These are phyloP conservation scores for Paramecium biaurelia DNA, from an alignment of 73 alveolate species.

Conservation along the genomic window DNA sequence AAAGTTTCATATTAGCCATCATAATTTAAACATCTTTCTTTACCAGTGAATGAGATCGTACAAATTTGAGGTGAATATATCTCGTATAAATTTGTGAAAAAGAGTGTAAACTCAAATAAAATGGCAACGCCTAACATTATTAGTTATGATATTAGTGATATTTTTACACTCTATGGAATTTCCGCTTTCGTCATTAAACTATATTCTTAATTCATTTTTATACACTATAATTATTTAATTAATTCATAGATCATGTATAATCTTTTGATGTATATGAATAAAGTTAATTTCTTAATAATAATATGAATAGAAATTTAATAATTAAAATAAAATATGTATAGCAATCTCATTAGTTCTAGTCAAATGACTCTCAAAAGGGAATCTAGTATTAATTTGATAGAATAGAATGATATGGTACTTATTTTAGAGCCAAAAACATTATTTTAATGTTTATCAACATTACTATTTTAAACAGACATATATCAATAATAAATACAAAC, in stretches of 20 bases:
- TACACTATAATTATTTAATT: not conserved
- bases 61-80: not conserved
- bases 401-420: conserved; percentile 4
- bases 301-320: not conserved
- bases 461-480: not conserved
- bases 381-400: not conserved
- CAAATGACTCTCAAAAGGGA: not conserved
- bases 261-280: not conserved
- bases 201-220: not conserved
- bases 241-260: not conserved
- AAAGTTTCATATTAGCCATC: not conserved
- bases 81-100: not conserved
- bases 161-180: not conserved
- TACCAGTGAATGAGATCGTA: not conserved
- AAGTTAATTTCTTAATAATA: not conserved
- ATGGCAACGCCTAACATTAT: not conserved
- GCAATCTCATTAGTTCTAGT: not conserved
- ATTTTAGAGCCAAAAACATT: not conserved
- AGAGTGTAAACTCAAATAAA: not conserved
- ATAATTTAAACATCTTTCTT: not conserved
- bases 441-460: not conserved
- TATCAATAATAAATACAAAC: not conserved
- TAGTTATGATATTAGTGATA: not conserved
- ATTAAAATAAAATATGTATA: not conserved
- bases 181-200: not conserved